These are phyloP conservation scores for Xylaria longipes DNA, from an alignment of 495 filamentous ascomycete genomes.

Conservation along the genomic window DNA sequence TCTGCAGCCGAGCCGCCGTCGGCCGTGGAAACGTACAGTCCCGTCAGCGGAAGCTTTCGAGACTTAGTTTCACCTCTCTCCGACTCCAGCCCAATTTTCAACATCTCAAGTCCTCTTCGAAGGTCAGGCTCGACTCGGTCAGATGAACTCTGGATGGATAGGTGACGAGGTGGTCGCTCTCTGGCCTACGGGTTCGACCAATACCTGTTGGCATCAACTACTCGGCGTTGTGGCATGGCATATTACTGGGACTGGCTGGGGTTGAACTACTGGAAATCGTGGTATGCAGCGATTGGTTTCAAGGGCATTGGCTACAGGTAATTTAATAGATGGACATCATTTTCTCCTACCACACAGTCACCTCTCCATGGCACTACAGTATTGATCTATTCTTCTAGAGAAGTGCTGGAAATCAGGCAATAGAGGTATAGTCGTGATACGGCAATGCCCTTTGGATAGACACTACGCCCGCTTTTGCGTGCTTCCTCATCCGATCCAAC, in stretches of 20 bases:
- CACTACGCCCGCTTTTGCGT: not conserved
- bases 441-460: not conserved
- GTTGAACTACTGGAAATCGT: not conserved
- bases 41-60: not conserved
- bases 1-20: constrained; percentile 31
- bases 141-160: constrained; percentile 25
- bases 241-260: not conserved
- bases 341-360: not conserved
- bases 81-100: constrained; percentile 8
- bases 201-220: not conserved
- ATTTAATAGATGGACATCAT: not conserved
- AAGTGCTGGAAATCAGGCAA: not conserved
- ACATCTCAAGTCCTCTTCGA: not conserved
- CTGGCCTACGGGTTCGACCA: not conserved
- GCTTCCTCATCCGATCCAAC: not conserved
- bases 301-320: not conserved
- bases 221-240: constrained; percentile 7
- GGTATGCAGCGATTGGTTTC: not conserved
- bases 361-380: not conserved
- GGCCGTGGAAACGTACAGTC: constrained; percentile 15
- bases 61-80: constrained; percentile 25
- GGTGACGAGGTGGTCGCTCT: not conserved
- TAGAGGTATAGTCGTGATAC: constrained; percentile 1
- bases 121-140: constrained; percentile 6
- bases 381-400: constrained; percentile 8